Evolutionary conservation across 2,329 filamentous ascomycete species (phyloP).

Genomic region (Xylariaceae sp.): DNA sequence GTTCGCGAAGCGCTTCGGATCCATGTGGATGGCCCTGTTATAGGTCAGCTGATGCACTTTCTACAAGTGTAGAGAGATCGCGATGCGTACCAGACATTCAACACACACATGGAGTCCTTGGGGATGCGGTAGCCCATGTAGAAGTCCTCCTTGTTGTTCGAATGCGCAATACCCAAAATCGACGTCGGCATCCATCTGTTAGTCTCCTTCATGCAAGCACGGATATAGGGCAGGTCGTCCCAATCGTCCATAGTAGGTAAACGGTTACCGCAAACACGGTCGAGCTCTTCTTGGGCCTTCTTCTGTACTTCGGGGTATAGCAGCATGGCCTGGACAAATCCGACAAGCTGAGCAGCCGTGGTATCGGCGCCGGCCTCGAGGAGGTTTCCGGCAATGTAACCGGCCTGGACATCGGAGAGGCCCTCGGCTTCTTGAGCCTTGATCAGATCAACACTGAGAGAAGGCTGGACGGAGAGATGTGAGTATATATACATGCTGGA

Average conservation of each 20-base stretch:
- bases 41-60: constrained; percentile 16
- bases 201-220: constrained; percentile 42
- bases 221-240: constrained; percentile 42
- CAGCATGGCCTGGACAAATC: constrained; percentile 39
- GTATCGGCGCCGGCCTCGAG: constrained; percentile 37
- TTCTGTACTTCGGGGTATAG: constrained; percentile 35
- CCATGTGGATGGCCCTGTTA: constrained; percentile 42
- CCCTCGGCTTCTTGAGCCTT: constrained; percentile 30
- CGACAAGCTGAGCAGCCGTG: constrained; percentile 39
- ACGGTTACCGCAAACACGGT: constrained; percentile 39
- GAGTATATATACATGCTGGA: not conserved
- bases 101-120: constrained; percentile 37
- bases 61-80: not conserved
- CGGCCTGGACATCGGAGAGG: constrained; percentile 34
- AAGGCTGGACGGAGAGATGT: constrained; percentile 20
- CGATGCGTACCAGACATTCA: constrained; percentile 37
- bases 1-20: constrained; percentile 38
- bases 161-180: constrained; percentile 36
- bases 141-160: constrained; percentile 33
- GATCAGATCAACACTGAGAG: constrained; percentile 25
- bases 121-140: constrained; percentile 41
- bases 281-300: constrained; percentile 32
- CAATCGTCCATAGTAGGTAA: constrained; percentile 41
- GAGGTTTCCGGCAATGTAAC: constrained; percentile 31
- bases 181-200: constrained; percentile 42